Evolutionary conservation across 2,329 filamentous ascomycete genomes (phyloP).

Genomic region (Rhynchosporium graminicola): DNA sequence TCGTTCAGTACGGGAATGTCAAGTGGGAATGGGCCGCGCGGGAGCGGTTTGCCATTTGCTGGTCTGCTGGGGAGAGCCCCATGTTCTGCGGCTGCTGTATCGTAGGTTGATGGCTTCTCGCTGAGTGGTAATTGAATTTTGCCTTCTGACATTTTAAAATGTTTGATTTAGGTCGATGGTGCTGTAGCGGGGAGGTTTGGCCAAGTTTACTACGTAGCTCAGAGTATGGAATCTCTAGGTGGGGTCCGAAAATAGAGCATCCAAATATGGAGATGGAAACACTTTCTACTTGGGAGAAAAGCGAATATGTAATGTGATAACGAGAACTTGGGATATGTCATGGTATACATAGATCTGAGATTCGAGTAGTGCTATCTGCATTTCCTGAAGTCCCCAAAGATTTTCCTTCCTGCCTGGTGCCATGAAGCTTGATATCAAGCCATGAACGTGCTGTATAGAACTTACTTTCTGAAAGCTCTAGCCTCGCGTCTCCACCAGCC

Average conservation of each 20-base stretch:
- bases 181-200: constrained; percentile 5
- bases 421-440: not conserved
- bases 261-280: not conserved
- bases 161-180: not conserved
- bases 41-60: constrained; percentile 27
- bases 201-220: not conserved
- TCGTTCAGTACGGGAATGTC: constrained; percentile 76
- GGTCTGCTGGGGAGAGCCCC: constrained; percentile 30
- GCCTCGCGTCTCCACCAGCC: constrained; percentile 77
- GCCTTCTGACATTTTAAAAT: constrained; percentile 25
- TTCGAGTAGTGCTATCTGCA: too few species aligned
- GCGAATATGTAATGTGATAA: too few species aligned
- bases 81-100: constrained; percentile 32
- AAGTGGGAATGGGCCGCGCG: constrained; percentile 62
- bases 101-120: constrained; percentile 35
- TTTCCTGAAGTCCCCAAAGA: too few species aligned
- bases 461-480: constrained; percentile 51
- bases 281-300: too few species aligned
- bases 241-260: not conserved
- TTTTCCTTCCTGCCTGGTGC: not conserved
- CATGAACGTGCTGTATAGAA: not conserved
- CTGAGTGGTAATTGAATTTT: constrained; percentile 15
- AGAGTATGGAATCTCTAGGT: not conserved
- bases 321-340: too few species aligned
- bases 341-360: too few species aligned